Evolutionary conservation across 1,284 basidiomycete species (phyloP), one percentile per base, ranked within the genome.

Genomic region (Coniferiporia weirii): DNA sequence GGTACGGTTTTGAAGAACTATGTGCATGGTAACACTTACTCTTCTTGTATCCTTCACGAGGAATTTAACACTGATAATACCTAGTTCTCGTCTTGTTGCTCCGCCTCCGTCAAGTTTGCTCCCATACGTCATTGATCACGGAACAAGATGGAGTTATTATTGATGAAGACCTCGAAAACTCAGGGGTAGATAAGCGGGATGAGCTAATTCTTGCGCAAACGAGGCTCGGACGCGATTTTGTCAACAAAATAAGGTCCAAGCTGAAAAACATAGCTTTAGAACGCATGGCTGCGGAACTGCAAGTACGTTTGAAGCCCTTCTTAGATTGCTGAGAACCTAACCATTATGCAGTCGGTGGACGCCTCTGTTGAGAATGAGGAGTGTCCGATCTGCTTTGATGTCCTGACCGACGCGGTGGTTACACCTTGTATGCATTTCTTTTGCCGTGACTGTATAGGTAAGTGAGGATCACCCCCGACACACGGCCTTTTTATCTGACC

Each of bases 1-100:
- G 82, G 82, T 4, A 83, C 82, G 0, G 81, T 84, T 8, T 66
- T 84, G 49, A 84, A 80, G 69, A 83, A 83, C 64, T 82, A 82
- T 65, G 72, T 73, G 50, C 76, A 81, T 67, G 70, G 72, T 69
- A 45, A 20, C 36, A 17, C 5, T 35, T 6, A 32, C 62, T 4
- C 4, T 12, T 9, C 43, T 40, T 57, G 0, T n/a, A 22, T 52
- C 1, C 22, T 35, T 15, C 15, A 22, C n/a, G 19, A 17, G 38
- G 19, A 13, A 20, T 13, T 47, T 22, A 47, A 27, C 27, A 27
- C 27, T 36, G 22, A n/a, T 22, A 27, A 27, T 38, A 19, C 34
- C 0, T 46, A 71, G 79, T 84, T 32, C 72, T 85, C 22, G 78
- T 80, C 0, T 66, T 84, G 49, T 69, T 85, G 0, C 70, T 84